Evolutionary conservation across 1,284 basidiomycete species (phyloP).

Genomic region (Phlebopus sp.): DNA sequence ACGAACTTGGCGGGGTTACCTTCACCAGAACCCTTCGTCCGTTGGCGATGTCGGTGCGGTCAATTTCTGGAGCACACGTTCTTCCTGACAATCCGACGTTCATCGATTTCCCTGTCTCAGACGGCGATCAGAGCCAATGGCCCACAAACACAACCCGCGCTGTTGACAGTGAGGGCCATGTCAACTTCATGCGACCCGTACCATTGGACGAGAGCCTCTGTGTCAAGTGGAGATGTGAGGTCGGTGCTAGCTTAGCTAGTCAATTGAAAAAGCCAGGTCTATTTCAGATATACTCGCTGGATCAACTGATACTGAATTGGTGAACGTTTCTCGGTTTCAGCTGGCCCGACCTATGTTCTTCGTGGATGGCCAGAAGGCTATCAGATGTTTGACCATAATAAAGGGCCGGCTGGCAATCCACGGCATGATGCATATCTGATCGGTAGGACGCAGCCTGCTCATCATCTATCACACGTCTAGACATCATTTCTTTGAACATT

Average conservation of each 20-base stretch:
- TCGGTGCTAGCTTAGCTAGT: constrained; percentile 56
- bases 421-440: constrained; percentile 75
- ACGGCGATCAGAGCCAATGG: constrained; percentile 53
- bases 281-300: constrained; percentile 13
- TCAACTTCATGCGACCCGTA: constrained; percentile 66
- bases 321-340: constrained; percentile 33
- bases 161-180: constrained; percentile 56
- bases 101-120: constrained; percentile 58
- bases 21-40: neutral
- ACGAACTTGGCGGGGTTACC: too few relatives aligned
- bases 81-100: constrained; percentile 53
- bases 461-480: neutral
- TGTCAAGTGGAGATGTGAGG: constrained; percentile 59
- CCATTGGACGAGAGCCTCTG: constrained; percentile 45
- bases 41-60: constrained; percentile 37
- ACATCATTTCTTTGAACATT: neutral
- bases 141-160: constrained; percentile 53
- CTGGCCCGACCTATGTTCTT: constrained; percentile 55
- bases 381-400: constrained; percentile 71
- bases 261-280: constrained; percentile 49
- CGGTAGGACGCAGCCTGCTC: constrained; percentile 43
- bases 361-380: constrained; percentile 66
- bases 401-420: constrained; percentile 50
- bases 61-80: constrained; percentile 25
- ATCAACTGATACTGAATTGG: neutral